phyloP scores from a whole-genome alignment of 2,329 filamentous ascomycete species.

The Setomelanomma holmii region DNA sequence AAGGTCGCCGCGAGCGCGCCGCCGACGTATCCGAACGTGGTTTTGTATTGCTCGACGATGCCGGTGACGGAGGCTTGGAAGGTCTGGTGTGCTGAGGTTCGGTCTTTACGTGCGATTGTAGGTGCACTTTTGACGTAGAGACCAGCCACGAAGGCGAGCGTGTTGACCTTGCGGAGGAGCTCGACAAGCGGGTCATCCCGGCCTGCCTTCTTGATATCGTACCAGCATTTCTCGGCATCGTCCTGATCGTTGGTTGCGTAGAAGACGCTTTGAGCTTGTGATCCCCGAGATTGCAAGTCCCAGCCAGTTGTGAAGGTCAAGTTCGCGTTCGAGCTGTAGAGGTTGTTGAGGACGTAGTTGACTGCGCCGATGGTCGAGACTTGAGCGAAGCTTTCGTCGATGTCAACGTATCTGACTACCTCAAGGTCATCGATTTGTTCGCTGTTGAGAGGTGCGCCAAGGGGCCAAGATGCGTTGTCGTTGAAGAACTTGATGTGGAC shows the following conservation, averaged over 20 bases:
- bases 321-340: constrained; percentile 23
- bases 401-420: constrained; percentile 19
- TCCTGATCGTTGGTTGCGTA: constrained; percentile 20
- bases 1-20: constrained; percentile 40
- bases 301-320: constrained; percentile 21
- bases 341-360: constrained; percentile 28
- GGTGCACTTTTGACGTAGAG: constrained; percentile 26
- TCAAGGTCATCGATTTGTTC: constrained; percentile 24
- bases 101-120: not conserved
- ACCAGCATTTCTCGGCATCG: constrained; percentile 19
- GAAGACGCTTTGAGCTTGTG: constrained; percentile 24
- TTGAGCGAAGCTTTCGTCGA: constrained; percentile 17
- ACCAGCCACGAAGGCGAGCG: constrained; percentile 20
- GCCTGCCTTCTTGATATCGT: constrained; percentile 17
- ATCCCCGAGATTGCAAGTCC: constrained; percentile 23
- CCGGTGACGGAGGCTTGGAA: constrained; percentile 20
- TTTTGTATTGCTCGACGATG: constrained; percentile 37
- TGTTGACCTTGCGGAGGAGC: constrained; percentile 32
- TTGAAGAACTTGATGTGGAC: constrained; percentile 31
- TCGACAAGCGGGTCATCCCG: constrained; percentile 30
- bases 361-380: constrained; percentile 27
- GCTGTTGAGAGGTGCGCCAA: constrained; percentile 8
- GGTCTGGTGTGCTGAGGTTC: constrained; percentile 17
- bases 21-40: constrained; percentile 34
- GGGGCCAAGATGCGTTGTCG: constrained; percentile 8